These are phyloP conservation scores for Clonostachys solani DNA, from an alignment of 2,329 filamentous ascomycete genomes.

Conservation along the genomic window DNA sequence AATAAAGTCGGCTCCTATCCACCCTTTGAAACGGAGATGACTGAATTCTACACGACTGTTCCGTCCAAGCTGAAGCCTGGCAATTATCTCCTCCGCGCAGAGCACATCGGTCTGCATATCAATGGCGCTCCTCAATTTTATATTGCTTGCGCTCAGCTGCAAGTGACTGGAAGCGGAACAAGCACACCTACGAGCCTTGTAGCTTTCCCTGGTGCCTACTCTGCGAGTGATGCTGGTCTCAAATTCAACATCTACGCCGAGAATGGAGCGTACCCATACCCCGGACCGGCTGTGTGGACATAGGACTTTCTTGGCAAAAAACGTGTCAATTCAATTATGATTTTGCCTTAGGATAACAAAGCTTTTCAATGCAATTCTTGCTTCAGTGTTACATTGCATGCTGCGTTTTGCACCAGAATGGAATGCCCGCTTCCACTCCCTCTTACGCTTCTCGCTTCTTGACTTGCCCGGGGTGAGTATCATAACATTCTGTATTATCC, in stretches of 20 bases:
- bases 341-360: too few relatives aligned
- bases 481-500: too few relatives aligned
- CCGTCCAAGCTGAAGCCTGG: slow-evolving; percentile 30
- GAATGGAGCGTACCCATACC: slow-evolving; percentile 13
- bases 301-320: too few relatives aligned
- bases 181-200: slow-evolving; percentile 26
- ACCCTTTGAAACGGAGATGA: slow-evolving; percentile 48
- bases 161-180: slow-evolving; percentile 13
- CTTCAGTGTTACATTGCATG: too few relatives aligned
- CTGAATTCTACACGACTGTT: slow-evolving; percentile 33
- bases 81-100: slow-evolving; percentile 35
- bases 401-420: too few relatives aligned
- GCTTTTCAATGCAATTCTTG: too few relatives aligned
- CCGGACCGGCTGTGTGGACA: slow-evolving; percentile 3
- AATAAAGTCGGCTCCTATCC: slow-evolving; percentile 31
- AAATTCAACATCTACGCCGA: slow-evolving; percentile 21
- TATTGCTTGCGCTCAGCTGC: slow-evolving; percentile 16
- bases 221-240: slow-evolving; percentile 26
- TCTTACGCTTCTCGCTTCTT: too few relatives aligned
- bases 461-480: too few relatives aligned
- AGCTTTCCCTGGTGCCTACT: slow-evolving; percentile 29
- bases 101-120: slow-evolving; percentile 35
- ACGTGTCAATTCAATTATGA: too few relatives aligned
- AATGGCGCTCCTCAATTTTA: slow-evolving; percentile 20
- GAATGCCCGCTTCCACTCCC: too few relatives aligned